These are phyloP conservation scores for Aquilaria yunnanensis DNA, from an alignment of 345 rosid species.

Conservation along the genomic window DNA sequence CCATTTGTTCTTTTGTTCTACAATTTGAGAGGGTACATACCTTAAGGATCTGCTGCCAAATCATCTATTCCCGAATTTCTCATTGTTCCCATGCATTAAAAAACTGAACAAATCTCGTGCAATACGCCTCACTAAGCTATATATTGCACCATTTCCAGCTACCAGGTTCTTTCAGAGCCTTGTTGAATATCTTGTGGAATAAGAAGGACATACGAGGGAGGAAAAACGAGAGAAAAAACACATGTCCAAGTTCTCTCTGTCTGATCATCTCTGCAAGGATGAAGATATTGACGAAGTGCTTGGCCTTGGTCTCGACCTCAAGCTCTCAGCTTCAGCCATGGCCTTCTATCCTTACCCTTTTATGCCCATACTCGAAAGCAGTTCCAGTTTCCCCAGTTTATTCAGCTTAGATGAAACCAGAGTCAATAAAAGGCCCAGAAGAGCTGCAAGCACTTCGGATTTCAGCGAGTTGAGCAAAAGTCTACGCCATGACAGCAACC, in stretches of 20 bases:
- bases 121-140: slow-evolving; percentile 1
- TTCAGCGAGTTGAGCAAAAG: slow-evolving; percentile 16
- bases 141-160: slow-evolving; percentile 7
- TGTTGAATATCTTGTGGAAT: slow-evolving; percentile 16
- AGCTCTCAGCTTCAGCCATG: slow-evolving; percentile 11
- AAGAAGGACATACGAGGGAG: neutral
- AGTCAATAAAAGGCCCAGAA: slow-evolving; percentile 30
- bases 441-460: slow-evolving; percentile 24
- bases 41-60: neutral
- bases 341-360: slow-evolving; percentile 20
- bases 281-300: slow-evolving; percentile 14
- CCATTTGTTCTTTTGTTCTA: slow-evolving; percentile 1
- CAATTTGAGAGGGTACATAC: slow-evolving; percentile 7
- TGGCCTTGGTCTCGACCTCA: slow-evolving; percentile 22
- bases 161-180: slow-evolving; percentile 33
- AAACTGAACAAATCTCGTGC: neutral
- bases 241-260: slow-evolving; percentile 18
- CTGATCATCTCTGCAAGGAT: slow-evolving; percentile 11
- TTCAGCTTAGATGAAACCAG: slow-evolving; percentile 16
- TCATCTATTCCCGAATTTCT: neutral
- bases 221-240: too few species aligned
- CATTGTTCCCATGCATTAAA: neutral
- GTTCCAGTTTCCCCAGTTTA: slow-evolving; percentile 5
- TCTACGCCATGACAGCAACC: slow-evolving; percentile 3
- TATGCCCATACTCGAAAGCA: slow-evolving; percentile 16